Evolutionary conservation across 306 rosid species (phyloP), one percentile per base, ranked within the genome.

Genomic region (Spatholobus suberectus): DNA sequence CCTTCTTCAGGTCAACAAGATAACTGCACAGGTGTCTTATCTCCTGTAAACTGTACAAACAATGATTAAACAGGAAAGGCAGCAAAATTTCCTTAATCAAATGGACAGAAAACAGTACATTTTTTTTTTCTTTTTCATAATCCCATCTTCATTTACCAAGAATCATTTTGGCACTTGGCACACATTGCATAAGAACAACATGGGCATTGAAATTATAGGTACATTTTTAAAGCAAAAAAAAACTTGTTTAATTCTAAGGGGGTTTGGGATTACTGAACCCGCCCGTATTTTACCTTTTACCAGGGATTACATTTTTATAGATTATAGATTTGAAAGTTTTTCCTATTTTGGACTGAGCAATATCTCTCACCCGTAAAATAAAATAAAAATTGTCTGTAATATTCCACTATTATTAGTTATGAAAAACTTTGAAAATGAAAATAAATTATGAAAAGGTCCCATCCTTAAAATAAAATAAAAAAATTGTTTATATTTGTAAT

Each of bases 1-100:
- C 98, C 82, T 86, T 95, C 89, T 92, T 95, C 49, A 95, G 86
- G 18, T 95, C 97, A 40, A 84, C 76, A 74, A 95, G 97, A 82
- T 89, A 88, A 26, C 82, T 54, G 40, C 92, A 86, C 72, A 94
- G 76, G 79, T 89, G 90, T 84, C 73, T 92, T 74, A 95, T 91
- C 83, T 95, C 98, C 97, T 95, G 90, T 43, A 84, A 67, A 38
- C 34, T 68, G 32, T 4, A 24, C 6, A 9, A 79, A 75, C 55
- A n/a, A 34, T 66, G 23, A 63, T 79, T 46, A 43, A 55, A 24
- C 52, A 24, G 23, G 17, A n/a, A 81, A 57, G 14, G 78, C 23
- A 58, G 1, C 8, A 79, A 29, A 46, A 11, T 5, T 12, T 26
- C 61, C 47, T 46, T 14, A 10, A 21, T 21, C 24, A 78, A 26